phyloP scores from a whole-genome alignment of 2,329 filamentous ascomycete genomes.

The Neophaeococcomyces aloes region DNA sequence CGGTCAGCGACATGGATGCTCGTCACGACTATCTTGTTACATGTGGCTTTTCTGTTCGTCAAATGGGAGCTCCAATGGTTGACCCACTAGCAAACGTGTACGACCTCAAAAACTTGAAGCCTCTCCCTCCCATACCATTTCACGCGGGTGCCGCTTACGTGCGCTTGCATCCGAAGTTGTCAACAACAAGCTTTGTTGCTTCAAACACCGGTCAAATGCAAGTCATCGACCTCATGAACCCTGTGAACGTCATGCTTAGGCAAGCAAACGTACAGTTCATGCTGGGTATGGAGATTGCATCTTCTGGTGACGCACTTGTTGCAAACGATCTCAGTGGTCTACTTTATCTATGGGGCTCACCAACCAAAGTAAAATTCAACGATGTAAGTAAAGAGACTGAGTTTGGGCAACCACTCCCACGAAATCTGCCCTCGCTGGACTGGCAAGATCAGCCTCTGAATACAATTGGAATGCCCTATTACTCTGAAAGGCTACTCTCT shows the following conservation, averaged over 20 bases:
- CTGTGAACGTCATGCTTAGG: constrained; percentile 72
- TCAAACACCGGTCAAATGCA: constrained; percentile 91
- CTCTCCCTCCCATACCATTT: constrained; percentile 81
- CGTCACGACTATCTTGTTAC: constrained; percentile 92
- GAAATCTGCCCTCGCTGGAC: constrained; percentile 50
- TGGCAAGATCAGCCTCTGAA: constrained; percentile 73
- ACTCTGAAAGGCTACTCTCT: constrained; percentile 76
- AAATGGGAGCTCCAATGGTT: constrained; percentile 67
- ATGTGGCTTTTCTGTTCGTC: constrained; percentile 81
- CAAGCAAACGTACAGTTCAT: constrained; percentile 73
- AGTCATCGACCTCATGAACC: constrained; percentile 89
- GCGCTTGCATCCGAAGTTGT: constrained; percentile 90
- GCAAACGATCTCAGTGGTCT: constrained; percentile 68
- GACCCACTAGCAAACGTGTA: constrained; percentile 94
- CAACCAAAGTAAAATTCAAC: constrained; percentile 73
- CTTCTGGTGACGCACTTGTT: constrained; percentile 75
- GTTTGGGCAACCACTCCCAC: constrained; percentile 59
- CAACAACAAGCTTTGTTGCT: constrained; percentile 86
- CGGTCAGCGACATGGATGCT: constrained; percentile 94
- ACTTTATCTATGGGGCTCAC: constrained; percentile 81
- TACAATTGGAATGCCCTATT: constrained; percentile 83
- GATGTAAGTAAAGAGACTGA: constrained; percentile 70
- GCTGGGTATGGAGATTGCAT: constrained; percentile 72
- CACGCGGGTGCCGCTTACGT: constrained; percentile 89
- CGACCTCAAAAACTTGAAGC: constrained; percentile 80